Evolutionary conservation across 352 stramenopile genomes (phyloP), one percentile per base, ranked within the genome.

Genomic region (Pythium apleroticum): DNA sequence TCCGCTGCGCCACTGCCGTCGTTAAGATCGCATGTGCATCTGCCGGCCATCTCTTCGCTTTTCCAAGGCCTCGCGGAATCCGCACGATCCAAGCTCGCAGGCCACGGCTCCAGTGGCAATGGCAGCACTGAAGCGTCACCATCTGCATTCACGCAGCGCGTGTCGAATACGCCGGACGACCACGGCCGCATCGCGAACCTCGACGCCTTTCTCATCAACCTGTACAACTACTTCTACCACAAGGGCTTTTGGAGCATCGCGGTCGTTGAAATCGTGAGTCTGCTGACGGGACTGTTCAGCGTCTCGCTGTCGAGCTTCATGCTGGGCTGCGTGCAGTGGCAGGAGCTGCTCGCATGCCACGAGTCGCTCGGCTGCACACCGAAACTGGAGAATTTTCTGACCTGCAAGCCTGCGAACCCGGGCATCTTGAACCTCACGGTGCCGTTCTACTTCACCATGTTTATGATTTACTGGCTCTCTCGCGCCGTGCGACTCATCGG

Each of bases 291-390:
- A 12, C 84, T 98, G 4, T 99, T 99, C 71, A 99, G 95, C 63
- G 84, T 99, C 24, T 79, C 88, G 64, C 85, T 98, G 37, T 97
- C 86, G n/a, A 97, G 89, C 30, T 97, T 99, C 61, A 59, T 99
- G 53, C 81, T 99, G 27, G 93, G 90, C 1, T 98, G 96, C 71
- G 86, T 99, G 25, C 89, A 99, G 76, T 99, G 97, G 97, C 60
- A 59, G 11, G 73, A 80, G 45, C 72, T 99, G 27, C 65, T 97
- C 24, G 77, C 81, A 22, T 98, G 93, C 66, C 76, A 85, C 59
- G 65, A 75, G 33, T 84, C 95, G 49, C 88, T 93, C 58, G 63
- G 76, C 1, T 99, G 97, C 78, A 72, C 84, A 22, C 66, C 79
- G 53, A 69, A 89, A 24, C 63, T 96, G 45, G 85, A 91, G 41